Evolutionary conservation across 1,284 basidiomycete species (phyloP), one percentile per base, ranked within the genome.

Genomic region (Fomitopsis pinicola): DNA sequence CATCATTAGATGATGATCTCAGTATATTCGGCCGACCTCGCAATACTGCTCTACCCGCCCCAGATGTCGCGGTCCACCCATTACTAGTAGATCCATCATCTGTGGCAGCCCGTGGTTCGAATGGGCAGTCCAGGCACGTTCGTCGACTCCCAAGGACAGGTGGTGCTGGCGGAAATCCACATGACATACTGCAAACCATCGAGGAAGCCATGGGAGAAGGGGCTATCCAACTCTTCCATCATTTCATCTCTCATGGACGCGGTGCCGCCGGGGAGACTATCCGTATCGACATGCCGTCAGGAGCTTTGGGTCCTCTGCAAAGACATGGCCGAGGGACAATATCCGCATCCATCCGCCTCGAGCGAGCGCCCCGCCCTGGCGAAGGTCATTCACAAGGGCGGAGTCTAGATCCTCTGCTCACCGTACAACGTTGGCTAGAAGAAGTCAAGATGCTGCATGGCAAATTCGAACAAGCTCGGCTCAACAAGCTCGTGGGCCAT

Each of bases 391-490:
- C 79, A 36, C 82, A 85, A 58, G 76, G 77, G 36, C 83, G 84
- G 40, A 84, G 84, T 35, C 84, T 92, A 57, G 87, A 91, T 57
- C 95, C 95, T 3, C 76, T 93, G 62, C 77, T 89, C 10, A 98
- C 97, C 0, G 72, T 88, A n/a, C 89, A 92, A 69, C 85, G 97
- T 52, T 98, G 97, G 96, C 78, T 83, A 1, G 95, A 98, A 69
- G 96, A 97, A 74, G 86, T 86, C 59, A 91, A 90, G 67, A 88
- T 93, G 58, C 79, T 94, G 15, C 87, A 95, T 62, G 87, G 91
- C 40, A 83, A 87, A 67, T 87, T 89, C 62, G 83, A 88, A 17
- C 76, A 80, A 30, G 85, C 90, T 66, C 82, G 94, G 22, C 79
- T 86, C n/a, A 78, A 78, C 17, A 88, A 86, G 68, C 72, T 96